A percentile compares a stretch with the other conserved stretches of the same genome.
These are phyloP conservation scores for Trichocladium uniseriatum DNA, from an alignment of 495 filamentous ascomycete genomes.

Conservation along the genomic window DNA sequence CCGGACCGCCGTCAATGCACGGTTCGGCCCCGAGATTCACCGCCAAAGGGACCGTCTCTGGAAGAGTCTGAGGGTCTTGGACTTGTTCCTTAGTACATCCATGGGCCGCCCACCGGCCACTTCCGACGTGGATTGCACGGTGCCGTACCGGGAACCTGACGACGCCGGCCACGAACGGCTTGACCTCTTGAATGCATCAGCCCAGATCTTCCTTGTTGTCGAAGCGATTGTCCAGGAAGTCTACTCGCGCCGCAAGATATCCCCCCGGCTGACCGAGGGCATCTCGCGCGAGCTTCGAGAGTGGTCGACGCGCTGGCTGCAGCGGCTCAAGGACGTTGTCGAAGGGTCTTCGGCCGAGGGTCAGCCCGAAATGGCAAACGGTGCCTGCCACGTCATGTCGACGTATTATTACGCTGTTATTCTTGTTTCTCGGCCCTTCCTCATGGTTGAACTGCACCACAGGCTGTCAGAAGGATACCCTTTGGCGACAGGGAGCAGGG, in stretches of 20 bases:
- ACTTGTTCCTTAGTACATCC: constrained; percentile 51
- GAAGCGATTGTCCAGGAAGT: constrained; percentile 36
- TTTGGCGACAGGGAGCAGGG: too few species aligned
- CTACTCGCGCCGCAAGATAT: constrained; percentile 38
- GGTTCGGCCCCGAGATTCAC: constrained; percentile 44
- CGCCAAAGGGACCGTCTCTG: constrained; percentile 47
- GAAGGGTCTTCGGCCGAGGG: constrained; percentile 11
- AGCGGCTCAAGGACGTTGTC: constrained; percentile 24
- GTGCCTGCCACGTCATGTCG: constrained; percentile 35
- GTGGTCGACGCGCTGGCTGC: constrained; percentile 35
- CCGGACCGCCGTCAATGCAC: constrained; percentile 49
- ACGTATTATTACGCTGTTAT: constrained; percentile 42
- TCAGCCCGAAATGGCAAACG: constrained; percentile 16
- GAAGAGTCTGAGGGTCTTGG: constrained; percentile 53
- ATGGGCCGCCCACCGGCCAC: constrained; percentile 52
- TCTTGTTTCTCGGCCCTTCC: constrained; percentile 36
- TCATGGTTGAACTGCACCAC: constrained; percentile 39
- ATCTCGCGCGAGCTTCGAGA: constrained; percentile 38
- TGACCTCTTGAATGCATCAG: constrained; percentile 36
- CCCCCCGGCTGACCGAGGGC: constrained; percentile 36
- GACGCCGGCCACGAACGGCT: constrained; percentile 26
- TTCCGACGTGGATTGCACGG: constrained; percentile 49
- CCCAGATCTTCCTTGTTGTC: constrained; percentile 34
- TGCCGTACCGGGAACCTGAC: constrained; percentile 25
- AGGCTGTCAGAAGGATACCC: constrained; percentile 24